These are phyloP conservation scores for Sordaria brevicollis DNA, from an alignment of 495 filamentous ascomycete genomes.

Conservation along the genomic window DNA sequence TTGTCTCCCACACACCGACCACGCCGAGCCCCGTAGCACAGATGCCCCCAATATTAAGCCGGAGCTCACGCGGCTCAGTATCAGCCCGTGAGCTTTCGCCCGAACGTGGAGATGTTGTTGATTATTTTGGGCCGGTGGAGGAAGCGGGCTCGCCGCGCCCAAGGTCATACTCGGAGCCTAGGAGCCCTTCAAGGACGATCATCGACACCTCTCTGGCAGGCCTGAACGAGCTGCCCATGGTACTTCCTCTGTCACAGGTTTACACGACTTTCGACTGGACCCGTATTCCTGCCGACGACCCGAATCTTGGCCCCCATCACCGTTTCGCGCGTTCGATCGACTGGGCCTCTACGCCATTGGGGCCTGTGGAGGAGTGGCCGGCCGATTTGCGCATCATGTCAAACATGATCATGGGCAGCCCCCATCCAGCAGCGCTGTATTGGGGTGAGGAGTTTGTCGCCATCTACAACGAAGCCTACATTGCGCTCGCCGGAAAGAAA, in stretches of 20 bases:
- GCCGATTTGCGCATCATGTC: slow-evolving; percentile 54
- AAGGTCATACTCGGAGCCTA: slow-evolving; percentile 13
- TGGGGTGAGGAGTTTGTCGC: slow-evolving; percentile 56
- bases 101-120: slow-evolving; percentile 20
- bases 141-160: slow-evolving; percentile 4
- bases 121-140: slow-evolving; percentile 29
- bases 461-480: slow-evolving; percentile 68
- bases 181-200: slow-evolving; percentile 7
- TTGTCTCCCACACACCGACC: slow-evolving; percentile 16
- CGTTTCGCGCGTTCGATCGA: slow-evolving; percentile 54
- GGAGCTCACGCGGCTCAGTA: slow-evolving; percentile 15
- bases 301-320: slow-evolving; percentile 50
- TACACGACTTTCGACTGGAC: slow-evolving; percentile 58
- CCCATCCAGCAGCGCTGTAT: slow-evolving; percentile 63
- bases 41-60: slow-evolving; percentile 14
- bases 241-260: slow-evolving; percentile 13
- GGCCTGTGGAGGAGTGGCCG: slow-evolving; percentile 55
- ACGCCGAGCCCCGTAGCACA: slow-evolving; percentile 24
- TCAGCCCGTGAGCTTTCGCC: slow-evolving; percentile 13
- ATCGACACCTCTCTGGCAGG: slow-evolving; percentile 13
- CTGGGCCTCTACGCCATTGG: slow-evolving; percentile 54
- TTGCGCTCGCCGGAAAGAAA: slow-evolving; percentile 55
- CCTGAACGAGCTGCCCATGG: slow-evolving; percentile 18
- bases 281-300: slow-evolving; percentile 42
- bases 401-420: slow-evolving; percentile 59